Base-by-base conservation (phyloP, 345 rosid species). In the Aquilaria yunnanensis region DNA sequence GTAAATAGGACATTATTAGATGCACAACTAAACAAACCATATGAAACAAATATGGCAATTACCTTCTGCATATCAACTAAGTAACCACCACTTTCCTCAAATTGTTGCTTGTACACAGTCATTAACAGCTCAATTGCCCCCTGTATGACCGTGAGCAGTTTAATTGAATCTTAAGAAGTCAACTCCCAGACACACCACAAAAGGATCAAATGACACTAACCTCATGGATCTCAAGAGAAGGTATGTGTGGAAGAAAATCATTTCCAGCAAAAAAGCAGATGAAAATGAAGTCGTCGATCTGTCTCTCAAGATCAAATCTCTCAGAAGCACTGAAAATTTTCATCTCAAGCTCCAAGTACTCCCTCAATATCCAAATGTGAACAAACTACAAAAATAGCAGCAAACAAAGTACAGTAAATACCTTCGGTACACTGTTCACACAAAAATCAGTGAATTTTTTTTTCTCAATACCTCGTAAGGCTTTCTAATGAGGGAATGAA, bases 201-300 rank as follows among this genome's bases (percentile, higher is more conserved):
- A 4, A 12, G 47, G 55, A 48, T 12, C 11, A 29, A 58, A 12
- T 13, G 2, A 32, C 41, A 11, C 9, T 14, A 33, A 66, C 78
- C 78, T 74, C 78, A 55, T 43, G 57, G 6, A 66, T 62, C 12
- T 59, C 72, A 46, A 70, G 32, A 4, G 75, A 57, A 6, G 78
- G 78, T 74, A 74, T 62, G 62, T 59, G 69, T 1, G 72, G 78
- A n/a, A 74, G 68, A 67, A 74, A 74, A 47, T 74, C 78, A 45
- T 74, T 74, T 6, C 78, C 74, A 3, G 54, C 65, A 43, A 74
- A 70, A 34, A 67, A 62, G 56, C 74, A 74, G 10, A 74, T 47
- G 63, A 74, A 74, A 3, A 70, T 33, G 32, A 63, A 70, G 32
- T 74, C 75, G 66, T 70, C 72, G 0, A 74, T 34, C 3, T 62